Percentiles rank a stretch among this genome's conserved stretches.
These are phyloP conservation scores for Guillardia theta DNA, from an alignment of 78 protist species.

Conservation along the genomic window DNA sequence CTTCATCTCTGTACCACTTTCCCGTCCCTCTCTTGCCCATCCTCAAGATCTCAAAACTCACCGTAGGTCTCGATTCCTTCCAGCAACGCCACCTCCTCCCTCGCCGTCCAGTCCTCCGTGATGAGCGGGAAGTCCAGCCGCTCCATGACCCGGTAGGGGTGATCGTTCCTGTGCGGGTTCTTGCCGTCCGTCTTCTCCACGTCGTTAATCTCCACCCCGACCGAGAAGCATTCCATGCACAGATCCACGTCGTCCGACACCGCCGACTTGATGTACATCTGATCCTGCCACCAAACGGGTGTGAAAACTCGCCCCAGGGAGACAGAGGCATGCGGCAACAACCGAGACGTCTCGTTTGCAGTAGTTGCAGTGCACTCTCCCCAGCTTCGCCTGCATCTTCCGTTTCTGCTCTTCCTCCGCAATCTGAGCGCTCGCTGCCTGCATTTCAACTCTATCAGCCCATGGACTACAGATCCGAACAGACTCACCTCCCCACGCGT, in stretches of 20 bases:
- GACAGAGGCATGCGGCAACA: background rate
- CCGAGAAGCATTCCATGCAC: conserved; percentile 28
- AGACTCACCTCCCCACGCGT: conserved; percentile 7
- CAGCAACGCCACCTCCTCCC: conserved; percentile 4
- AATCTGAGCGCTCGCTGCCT: background rate
- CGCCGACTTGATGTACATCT: background rate
- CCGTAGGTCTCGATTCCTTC: conserved; percentile 20
- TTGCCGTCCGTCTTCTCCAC: background rate
- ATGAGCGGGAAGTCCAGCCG: conserved; percentile 35
- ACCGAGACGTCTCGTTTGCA: background rate
- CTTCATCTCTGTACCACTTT: no score
- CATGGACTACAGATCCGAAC: background rate
- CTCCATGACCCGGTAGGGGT: conserved; percentile 37
- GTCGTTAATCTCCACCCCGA: conserved; percentile 19
- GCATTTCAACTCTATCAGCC: background rate
- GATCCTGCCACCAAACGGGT: background rate
- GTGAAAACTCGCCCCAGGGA: background rate
- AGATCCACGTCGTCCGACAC: conserved; percentile 33
- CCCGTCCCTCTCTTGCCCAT: no score
- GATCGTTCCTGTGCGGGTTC: conserved; percentile 30
- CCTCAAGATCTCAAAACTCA: no score
- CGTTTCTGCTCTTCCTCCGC: background rate
- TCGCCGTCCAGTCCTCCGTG: conserved; percentile 29
- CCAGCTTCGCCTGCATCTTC: conserved; percentile 1
- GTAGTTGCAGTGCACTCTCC: conserved; percentile 31